Evolutionary conservation across 108 stramenopile species (phyloP).

Genomic region (Phaeodactylum tricornutum): DNA sequence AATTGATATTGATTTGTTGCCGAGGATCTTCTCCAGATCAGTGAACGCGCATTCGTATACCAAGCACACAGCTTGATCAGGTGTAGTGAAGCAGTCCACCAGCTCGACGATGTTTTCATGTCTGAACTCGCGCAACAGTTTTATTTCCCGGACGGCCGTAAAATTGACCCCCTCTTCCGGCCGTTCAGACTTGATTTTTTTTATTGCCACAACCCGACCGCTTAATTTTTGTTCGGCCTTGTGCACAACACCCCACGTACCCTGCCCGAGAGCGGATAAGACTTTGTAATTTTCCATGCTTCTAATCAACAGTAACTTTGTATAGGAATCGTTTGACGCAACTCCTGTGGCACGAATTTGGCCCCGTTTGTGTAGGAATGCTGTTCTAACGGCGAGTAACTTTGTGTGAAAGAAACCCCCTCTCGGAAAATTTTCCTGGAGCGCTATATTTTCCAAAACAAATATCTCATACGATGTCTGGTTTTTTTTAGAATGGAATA

Average conservation of each 20-base stretch:
- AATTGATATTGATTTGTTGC: conserved; percentile 67
- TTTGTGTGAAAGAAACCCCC: no score
- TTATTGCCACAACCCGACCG: conserved; percentile 80
- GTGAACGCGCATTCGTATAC: conserved; percentile 89
- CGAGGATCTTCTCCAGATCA: conserved; percentile 82
- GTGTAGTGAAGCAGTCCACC: conserved; percentile 79
- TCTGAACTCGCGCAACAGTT: conserved; percentile 85
- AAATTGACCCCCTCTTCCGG: conserved; percentile 90
- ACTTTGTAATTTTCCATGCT: conserved; percentile 80
- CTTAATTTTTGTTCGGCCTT: conserved; percentile 78
- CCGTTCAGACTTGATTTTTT: conserved; percentile 83
- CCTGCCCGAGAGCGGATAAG: conserved; percentile 74
- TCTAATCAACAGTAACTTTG: no score
- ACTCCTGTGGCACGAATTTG: no score
- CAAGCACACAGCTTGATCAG: conserved; percentile 75
- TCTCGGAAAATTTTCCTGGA: no score
- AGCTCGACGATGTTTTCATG: conserved; percentile 90
- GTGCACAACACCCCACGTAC: conserved; percentile 92
- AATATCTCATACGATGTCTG: no score
- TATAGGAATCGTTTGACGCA: no score
- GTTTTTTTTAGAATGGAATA: no score
- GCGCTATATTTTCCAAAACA: no score
- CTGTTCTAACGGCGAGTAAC: no score
- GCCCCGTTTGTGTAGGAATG: no score
- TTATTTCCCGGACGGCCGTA: conserved; percentile 92